These are phyloP conservation scores for Gleditsia sinensis DNA, from an alignment of 306 rosid species.

Conservation along the genomic window DNA sequence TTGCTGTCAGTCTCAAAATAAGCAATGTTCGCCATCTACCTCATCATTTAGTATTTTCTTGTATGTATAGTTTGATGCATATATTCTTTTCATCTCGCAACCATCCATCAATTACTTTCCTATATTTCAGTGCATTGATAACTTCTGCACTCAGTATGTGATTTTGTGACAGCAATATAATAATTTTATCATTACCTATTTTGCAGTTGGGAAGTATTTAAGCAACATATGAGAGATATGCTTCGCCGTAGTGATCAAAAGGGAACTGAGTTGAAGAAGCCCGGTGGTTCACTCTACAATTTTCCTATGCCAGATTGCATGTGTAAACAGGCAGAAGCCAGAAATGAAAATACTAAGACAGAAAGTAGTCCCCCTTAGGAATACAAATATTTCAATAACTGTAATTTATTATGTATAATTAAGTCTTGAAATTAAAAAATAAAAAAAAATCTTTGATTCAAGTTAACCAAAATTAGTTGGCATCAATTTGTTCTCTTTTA, in stretches of 20 bases:
- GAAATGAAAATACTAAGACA: conserved; percentile 33
- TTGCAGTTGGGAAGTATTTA: conserved; percentile 74
- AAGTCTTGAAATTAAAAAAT: conserved; percentile 14
- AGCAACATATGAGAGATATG: conserved; percentile 78
- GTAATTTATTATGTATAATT: conserved; percentile 47
- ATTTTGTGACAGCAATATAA: not conserved
- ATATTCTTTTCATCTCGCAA: not conserved
- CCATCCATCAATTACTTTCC: not conserved
- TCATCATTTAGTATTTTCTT: not conserved
- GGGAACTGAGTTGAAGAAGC: conserved; percentile 77
- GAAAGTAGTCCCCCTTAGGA: conserved; percentile 25
- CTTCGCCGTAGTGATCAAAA: conserved; percentile 77
- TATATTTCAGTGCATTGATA: not conserved
- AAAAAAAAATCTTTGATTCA: conserved; percentile 32
- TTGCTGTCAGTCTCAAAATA: not conserved
- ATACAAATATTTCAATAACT: conserved; percentile 43
- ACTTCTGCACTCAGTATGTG: not conserved
- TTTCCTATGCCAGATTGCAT: conserved; percentile 99
- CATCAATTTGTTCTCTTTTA: not conserved
- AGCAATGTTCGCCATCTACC: not conserved
- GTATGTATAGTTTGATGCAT: not conserved
- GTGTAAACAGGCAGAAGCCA: conserved; percentile 64
- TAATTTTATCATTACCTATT: not conserved
- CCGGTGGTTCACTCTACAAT: conserved; percentile 71
- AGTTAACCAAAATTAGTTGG: conserved; percentile 21